Conservation (phyloP, 768 basidiomycete genomes). For the Vararia minispora region DNA sequence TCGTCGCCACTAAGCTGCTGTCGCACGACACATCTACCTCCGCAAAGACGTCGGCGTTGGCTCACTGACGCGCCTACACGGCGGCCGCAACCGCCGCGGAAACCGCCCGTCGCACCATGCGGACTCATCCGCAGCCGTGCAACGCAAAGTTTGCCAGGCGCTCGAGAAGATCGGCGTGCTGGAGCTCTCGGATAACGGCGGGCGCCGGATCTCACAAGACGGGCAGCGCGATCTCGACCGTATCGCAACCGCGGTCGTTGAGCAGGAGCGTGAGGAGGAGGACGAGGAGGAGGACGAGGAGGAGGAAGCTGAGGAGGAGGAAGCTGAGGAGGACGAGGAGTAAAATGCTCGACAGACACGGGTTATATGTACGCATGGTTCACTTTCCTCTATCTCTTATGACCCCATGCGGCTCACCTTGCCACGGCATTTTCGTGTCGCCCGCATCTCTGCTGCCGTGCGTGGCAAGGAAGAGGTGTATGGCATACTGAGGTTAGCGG, state of each 20-base stretch:
- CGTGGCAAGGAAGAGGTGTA: no score
- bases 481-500: no score
- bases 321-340: no score
- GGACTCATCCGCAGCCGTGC: constrained; percentile 75
- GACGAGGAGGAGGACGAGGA: constrained; percentile 69
- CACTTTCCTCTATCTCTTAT: no score
- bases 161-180: constrained; percentile 98
- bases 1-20: constrained; percentile 50
- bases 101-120: constrained; percentile 95
- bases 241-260: constrained; percentile 83
- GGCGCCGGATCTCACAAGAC: constrained; percentile 92
- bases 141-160: constrained; percentile 93
- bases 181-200: constrained; percentile 88
- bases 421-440: no score
- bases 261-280: constrained; percentile 62
- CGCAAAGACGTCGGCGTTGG: constrained; percentile 95
- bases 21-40: constrained; percentile 99
- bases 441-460: no score
- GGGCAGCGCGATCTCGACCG: constrained; percentile 94
- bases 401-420: no score
- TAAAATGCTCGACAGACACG: no score
- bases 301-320: constrained; percentile 48
- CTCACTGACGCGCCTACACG: constrained; percentile 91
- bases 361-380: no score
- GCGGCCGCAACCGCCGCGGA: constrained; percentile 90